Evolutionary conservation across 108 stramenopile genomes (phyloP).

Genomic region (Skeletonema tropicum): DNA sequence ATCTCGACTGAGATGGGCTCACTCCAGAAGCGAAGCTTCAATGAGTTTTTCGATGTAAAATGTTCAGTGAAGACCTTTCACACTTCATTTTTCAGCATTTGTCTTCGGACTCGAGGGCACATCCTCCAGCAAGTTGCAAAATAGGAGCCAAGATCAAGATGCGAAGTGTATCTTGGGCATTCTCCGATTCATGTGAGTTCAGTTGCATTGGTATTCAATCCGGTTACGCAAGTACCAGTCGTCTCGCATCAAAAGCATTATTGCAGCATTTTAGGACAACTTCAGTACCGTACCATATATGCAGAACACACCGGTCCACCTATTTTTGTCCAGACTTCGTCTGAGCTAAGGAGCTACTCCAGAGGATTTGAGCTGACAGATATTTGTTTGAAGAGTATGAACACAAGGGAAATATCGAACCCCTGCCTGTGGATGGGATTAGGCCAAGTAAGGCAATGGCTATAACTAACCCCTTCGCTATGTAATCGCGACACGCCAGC

Average conservation of each 20-base stretch:
- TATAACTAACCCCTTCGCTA: too few species aligned
- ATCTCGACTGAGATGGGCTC: neutral
- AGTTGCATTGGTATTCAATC: conserved; percentile 39
- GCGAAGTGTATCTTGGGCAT: conserved; percentile 36
- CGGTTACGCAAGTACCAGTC: conserved; percentile 21
- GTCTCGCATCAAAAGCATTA: conserved; percentile 36
- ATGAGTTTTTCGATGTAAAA: conserved; percentile 20
- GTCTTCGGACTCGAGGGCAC: conserved; percentile 6
- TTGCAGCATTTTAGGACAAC: conserved; percentile 34
- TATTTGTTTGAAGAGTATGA: too few species aligned
- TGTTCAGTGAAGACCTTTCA: conserved; percentile 12
- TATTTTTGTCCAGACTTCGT: too few species aligned
- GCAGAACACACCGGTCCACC: too few species aligned
- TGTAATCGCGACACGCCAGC: too few species aligned
- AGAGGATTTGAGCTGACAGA: too few species aligned
- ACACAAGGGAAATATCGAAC: too few species aligned
- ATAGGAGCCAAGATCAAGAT: conserved; percentile 34
- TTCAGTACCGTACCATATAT: conserved; percentile 15
- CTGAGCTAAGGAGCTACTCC: too few species aligned
- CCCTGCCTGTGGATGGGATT: too few species aligned
- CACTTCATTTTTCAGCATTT: conserved; percentile 14
- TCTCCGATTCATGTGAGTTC: conserved; percentile 32
- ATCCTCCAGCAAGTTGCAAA: conserved; percentile 33
- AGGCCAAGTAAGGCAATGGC: too few species aligned
- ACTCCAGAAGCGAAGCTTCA: conserved; percentile 13